Percentiles rank a stretch among this genome's conserved stretches.
Evolutionary conservation across 2,329 filamentous ascomycete genomes (phyloP).

Genomic region (Ophioceras dolichostomum): DNA sequence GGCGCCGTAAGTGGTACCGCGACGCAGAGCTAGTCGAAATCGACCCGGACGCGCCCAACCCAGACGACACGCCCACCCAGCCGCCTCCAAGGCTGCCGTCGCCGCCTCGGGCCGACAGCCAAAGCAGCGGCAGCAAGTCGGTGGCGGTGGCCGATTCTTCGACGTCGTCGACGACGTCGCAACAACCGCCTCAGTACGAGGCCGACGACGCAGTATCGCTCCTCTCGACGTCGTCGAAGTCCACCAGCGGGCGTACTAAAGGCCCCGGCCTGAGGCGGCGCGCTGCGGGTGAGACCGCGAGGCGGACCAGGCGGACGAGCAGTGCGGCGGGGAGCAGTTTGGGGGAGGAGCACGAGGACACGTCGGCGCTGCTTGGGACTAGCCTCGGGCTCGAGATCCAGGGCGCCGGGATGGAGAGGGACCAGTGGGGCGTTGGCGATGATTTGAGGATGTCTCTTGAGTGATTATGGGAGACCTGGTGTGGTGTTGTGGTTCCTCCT

Average conservation of each 20-base stretch:
- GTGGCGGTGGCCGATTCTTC: slow-evolving; percentile 6
- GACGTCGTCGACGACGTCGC: no score
- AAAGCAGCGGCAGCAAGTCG: slow-evolving; percentile 3
- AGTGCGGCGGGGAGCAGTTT: slow-evolving; percentile 23
- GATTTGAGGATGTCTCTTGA: slow-evolving; percentile 77
- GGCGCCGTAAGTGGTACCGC: slow-evolving; percentile 88
- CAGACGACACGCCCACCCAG: slow-evolving; percentile 19
- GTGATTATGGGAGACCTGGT: slow-evolving; percentile 19
- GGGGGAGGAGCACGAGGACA: slow-evolving; percentile 29
- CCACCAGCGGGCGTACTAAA: no score
- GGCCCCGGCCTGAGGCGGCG: slow-evolving; percentile 25
- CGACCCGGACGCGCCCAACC: slow-evolving; percentile 14
- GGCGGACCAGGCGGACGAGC: slow-evolving; percentile 16
- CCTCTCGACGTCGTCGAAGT: slow-evolving; percentile 34
- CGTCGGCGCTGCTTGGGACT: slow-evolving; percentile 24
- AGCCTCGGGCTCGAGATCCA: slow-evolving; percentile 39
- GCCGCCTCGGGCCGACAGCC: slow-evolving; percentile 12
- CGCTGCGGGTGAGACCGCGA: slow-evolving; percentile 10
- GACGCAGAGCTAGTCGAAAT: slow-evolving; percentile 90
- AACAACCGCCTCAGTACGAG: no score
- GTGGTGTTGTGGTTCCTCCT: background rate
- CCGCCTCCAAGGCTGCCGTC: slow-evolving; percentile 10
- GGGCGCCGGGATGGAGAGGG: slow-evolving; percentile 37
- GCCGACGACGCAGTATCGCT: slow-evolving; percentile 30
- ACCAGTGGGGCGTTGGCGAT: slow-evolving; percentile 65